phyloP scores from a whole-genome alignment of 768 basidiomycete species.

The Hydnum rufescens region DNA sequence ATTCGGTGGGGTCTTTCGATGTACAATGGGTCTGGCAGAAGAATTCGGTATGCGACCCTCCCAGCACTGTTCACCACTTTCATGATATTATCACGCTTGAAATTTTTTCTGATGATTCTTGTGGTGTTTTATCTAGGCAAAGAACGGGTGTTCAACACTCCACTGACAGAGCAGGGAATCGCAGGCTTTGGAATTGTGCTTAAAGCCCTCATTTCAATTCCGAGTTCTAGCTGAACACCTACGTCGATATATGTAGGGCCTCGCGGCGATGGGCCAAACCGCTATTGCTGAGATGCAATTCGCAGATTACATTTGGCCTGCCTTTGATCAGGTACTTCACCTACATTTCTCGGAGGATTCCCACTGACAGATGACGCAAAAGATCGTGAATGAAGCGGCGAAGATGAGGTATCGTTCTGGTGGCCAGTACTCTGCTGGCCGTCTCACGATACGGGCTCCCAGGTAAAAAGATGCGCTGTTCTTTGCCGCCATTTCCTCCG shows the following conservation, averaged over 20 bases:
- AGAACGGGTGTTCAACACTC: constrained; percentile 91
- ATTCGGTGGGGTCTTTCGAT: constrained; percentile 88
- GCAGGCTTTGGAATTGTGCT: constrained; percentile 88
- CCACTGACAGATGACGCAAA: not conserved
- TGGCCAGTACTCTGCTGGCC: constrained; percentile 53
- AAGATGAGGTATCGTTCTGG: constrained; percentile 84
- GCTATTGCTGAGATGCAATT: constrained; percentile 86
- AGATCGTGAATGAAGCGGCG: constrained; percentile 85
- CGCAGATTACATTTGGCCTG: constrained; percentile 80
- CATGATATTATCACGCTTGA: not conserved
- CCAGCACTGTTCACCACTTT: constrained; percentile 6
- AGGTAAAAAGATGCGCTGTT: not conserved
- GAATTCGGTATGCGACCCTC: constrained; percentile 84
- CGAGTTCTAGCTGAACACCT: too few relatives aligned
- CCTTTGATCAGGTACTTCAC: constrained; percentile 69
- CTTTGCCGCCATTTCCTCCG: not conserved
- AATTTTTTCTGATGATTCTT: constrained; percentile 5
- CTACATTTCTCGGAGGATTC: not conserved
- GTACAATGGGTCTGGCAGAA: constrained; percentile 83
- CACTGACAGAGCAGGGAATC: constrained; percentile 82
- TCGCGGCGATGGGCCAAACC: constrained; percentile 84
- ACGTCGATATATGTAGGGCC: too few relatives aligned
- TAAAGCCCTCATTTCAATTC: too few relatives aligned
- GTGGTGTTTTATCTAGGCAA: constrained; percentile 29
- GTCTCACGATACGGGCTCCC: constrained; percentile 16